phyloP scores from a whole-genome alignment of 768 basidiomycete species.

The Leccinum variicolor region DNA sequence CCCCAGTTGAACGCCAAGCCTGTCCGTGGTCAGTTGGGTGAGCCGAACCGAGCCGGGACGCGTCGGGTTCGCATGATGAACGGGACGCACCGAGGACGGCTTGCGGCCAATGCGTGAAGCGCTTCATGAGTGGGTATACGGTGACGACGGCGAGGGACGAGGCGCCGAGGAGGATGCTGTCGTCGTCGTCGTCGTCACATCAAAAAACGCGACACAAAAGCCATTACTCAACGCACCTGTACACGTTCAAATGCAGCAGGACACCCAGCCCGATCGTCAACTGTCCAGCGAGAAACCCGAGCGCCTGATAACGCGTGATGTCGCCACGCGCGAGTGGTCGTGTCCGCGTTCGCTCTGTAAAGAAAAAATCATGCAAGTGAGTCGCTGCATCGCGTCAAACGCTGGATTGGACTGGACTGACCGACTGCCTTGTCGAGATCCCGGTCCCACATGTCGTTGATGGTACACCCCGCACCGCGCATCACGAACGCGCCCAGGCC shows the following conservation, averaged over 20 bases:
- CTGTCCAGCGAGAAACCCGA: conserved; percentile 80
- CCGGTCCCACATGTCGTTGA: conserved; percentile 98
- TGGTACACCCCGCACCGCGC: conserved; percentile 97
- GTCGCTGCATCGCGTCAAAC: background rate
- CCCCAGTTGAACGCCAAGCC: conserved; percentile 95
- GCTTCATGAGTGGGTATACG: conserved; percentile 95
- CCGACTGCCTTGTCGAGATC: conserved; percentile 91
- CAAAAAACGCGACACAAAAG: background rate
- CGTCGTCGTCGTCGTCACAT: background rate
- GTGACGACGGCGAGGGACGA: conserved; percentile 85
- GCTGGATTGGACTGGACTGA: conserved; percentile 27
- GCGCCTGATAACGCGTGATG: conserved; percentile 69
- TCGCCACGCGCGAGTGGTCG: conserved; percentile 86
- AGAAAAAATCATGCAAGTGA: too few species aligned
- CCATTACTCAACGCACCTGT: conserved; percentile 74
- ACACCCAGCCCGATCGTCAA: conserved; percentile 80
- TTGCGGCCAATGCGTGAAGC: conserved; percentile 96
- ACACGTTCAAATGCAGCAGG: conserved; percentile 89
- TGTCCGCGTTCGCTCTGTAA: conserved; percentile 75
- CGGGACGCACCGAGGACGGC: conserved; percentile 71
- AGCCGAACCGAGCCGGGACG: too few species aligned
- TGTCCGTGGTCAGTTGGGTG: background rate
- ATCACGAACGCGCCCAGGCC: conserved; percentile 90
- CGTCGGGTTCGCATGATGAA: background rate
- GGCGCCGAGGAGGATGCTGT: conserved; percentile 76